Conservation (phyloP, 306 rosid genomes). For the Arachis stenosperma region DNA sequence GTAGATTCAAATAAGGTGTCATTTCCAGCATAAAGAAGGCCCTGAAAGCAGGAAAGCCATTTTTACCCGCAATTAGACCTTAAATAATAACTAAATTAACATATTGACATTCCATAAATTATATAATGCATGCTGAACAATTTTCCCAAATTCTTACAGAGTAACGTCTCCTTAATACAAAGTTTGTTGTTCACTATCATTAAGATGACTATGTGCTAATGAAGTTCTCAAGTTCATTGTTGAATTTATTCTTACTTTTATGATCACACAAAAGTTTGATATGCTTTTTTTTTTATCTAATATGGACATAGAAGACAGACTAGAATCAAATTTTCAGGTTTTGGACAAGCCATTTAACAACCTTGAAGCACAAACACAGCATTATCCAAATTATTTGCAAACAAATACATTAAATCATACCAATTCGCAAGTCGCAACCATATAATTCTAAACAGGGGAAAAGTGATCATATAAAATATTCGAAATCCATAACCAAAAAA, state of each 20-base stretch:
- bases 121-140: not conserved
- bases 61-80: constrained; percentile 32
- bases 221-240: constrained; percentile 1
- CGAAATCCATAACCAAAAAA: not conserved
- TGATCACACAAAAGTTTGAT: not conserved
- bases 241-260: not conserved
- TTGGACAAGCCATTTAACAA: not conserved
- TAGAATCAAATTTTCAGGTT: not conserved
- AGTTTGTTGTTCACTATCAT: constrained; percentile 6
- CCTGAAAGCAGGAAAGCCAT: constrained; percentile 57
- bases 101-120: not conserved
- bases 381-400: not conserved
- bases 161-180: constrained; percentile 11
- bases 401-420: not conserved
- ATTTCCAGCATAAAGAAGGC: constrained; percentile 79
- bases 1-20: constrained; percentile 85
- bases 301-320: not conserved
- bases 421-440: too few relatives aligned
- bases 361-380: constrained; percentile 12
- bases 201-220: not conserved
- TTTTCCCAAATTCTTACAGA: not conserved
- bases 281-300: too few relatives aligned
- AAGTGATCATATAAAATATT: not conserved
- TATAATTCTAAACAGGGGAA: too few relatives aligned
- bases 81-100: constrained; percentile 18